Base-by-base conservation (phyloP, 2,329 filamentous ascomycete species). In the Alternaria conjuncta region DNA sequence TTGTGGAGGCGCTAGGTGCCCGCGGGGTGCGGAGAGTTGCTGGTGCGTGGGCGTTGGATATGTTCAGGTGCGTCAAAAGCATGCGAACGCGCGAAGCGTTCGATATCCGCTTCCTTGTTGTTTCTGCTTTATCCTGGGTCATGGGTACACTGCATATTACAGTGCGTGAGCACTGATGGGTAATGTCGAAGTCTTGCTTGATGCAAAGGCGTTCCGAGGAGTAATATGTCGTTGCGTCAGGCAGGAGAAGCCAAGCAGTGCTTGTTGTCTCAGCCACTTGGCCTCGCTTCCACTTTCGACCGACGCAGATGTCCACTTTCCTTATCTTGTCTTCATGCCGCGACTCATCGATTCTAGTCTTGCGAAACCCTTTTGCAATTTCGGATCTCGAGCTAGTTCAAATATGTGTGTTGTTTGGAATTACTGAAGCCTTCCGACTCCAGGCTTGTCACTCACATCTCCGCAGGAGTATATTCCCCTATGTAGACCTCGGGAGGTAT, bases 1-100 rank as follows among this genome's bases (percentile, higher is more conserved):
- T 55, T 45, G 47, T 30, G 47, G 49, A 51, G n/a, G 44, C 59
- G 44, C 60, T 63, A 63, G 65, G 61, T 41, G 46, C 26, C 67
- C 67, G 63, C 60, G 67, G 67, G 54, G n/a, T 30, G 60, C 63
- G 56, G 30, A 32, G 25, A 28, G 47, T n/a, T 21, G 41, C 25
- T 46, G 43, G 43, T 56, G 49, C 49, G 20, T 56, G 25, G 18
- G 54, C 26, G 43, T 45, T 45, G 26, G 25, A 23, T 13, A 2
- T 21, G 54, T 18, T 45, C 41, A 11, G 41, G n/a, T n/a, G 43
- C 20, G 12, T 21, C 54, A 46, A 28, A 56, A 56, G 54, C 26
- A 53, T 32, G 18, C 43, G n/a, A 12, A 30, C n/a, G 20, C 43
- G 8, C 41, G n/a, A 45, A 50, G 43, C 21, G 15, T 18, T 21